Conservation (phyloP, 2,329 filamentous ascomycete species). For the Nemania diffusa region DNA sequence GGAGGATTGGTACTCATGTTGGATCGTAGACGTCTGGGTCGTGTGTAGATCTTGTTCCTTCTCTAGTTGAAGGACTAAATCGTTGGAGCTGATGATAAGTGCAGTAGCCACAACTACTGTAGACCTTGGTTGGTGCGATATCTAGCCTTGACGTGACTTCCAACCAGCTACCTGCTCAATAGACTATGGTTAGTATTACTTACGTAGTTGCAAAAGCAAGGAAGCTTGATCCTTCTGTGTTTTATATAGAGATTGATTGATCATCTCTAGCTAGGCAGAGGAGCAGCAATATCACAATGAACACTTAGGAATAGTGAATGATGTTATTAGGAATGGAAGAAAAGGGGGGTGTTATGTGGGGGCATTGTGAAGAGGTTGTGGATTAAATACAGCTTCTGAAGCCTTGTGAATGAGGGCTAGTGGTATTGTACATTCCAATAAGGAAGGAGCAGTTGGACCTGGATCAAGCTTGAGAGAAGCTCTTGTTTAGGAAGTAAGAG, state of each 20-base stretch:
- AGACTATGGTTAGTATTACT: background rate
- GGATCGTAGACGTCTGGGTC: background rate
- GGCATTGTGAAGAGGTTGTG: background rate
- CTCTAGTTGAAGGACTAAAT: background rate
- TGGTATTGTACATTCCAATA: background rate
- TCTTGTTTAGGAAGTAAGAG: background rate
- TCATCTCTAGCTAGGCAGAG: too few species aligned
- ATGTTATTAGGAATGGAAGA: background rate
- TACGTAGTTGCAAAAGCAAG: background rate
- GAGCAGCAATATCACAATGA: background rate
- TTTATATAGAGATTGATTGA: background rate
- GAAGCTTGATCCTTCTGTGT: background rate
- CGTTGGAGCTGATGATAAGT: background rate
- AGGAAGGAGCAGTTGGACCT: background rate
- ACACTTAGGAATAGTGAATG: background rate
- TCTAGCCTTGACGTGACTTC: background rate
- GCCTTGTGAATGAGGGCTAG: background rate
- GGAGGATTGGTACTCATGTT: conserved; percentile 51
- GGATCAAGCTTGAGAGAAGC: background rate
- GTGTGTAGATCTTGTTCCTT: background rate
- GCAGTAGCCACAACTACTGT: background rate
- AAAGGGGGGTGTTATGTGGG: background rate
- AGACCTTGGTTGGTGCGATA: background rate
- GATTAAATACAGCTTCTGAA: background rate
- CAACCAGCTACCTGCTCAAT: background rate